These are phyloP conservation scores for Tuber calosporum DNA, from an alignment of 495 filamentous ascomycete genomes.

Conservation along the genomic window DNA sequence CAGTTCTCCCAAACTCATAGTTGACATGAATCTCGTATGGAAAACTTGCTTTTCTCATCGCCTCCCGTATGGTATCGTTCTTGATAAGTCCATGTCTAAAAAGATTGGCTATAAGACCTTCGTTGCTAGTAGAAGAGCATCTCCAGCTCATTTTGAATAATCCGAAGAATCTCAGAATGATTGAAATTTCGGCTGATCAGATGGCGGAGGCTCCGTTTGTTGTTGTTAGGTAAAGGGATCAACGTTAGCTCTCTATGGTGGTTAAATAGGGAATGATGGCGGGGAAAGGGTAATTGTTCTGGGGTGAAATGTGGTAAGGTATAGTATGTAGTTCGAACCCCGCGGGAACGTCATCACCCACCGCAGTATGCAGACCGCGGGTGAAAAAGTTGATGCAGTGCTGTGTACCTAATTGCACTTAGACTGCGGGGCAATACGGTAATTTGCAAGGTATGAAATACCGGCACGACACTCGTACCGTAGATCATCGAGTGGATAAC, in stretches of 20 bases:
- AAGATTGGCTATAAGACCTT: conserved; percentile 71
- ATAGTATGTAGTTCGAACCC: conserved; percentile 11
- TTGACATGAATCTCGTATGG: not conserved
- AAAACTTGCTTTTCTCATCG: conserved; percentile 62
- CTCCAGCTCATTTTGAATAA: conserved; percentile 74
- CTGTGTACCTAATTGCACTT: not conserved
- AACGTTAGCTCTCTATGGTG: not conserved
- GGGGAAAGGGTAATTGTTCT: conserved; percentile 8
- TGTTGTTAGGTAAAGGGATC: conserved; percentile 4
- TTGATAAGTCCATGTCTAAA: conserved; percentile 64
- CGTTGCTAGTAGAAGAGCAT: conserved; percentile 70
- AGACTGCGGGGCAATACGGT: not conserved
- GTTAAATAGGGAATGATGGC: not conserved
- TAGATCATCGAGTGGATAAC: not conserved
- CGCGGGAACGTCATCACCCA: conserved; percentile 25
- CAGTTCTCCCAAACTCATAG: not conserved
- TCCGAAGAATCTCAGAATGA: not conserved
- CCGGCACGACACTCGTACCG: too few relatives aligned
- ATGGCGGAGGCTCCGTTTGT: not conserved
- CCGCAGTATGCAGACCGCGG: not conserved
- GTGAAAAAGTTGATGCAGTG: not conserved
- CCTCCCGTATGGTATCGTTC: conserved; percentile 59
- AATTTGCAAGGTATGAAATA: not conserved
- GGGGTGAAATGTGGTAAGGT: not conserved
- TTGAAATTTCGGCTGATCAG: not conserved